Evolutionary conservation across 306 rosid species (phyloP), one percentile per base, ranked within the genome.

Genomic region (Begonia loranthoides): DNA sequence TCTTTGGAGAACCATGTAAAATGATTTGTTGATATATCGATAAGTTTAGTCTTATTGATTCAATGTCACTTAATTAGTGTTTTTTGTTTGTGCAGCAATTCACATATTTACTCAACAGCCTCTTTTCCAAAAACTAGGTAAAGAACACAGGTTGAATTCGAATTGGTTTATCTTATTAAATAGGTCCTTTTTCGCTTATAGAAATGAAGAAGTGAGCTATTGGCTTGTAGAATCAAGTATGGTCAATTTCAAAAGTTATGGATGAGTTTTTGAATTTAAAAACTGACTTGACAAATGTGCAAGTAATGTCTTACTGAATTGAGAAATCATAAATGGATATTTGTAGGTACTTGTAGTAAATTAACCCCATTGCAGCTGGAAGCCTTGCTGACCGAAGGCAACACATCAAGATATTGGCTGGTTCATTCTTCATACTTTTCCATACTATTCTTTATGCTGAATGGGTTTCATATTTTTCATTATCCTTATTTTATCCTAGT

Each of bases 321-420:
- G 36, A 28, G 36, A 28, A 28, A 28, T 28, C 36, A 28, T 28
- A 7, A 4, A 7, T 28, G 36, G 36, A 28, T 28, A 2, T 7
- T 28, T 28, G 9, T 57, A 89, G 95, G 83, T 68, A 58, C 79
- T 52, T 71, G 66, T 41, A 67, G 49, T 70, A 85, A 82, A 51
- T 73, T 90, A 58, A 90, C 97, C 64, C 97, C 97, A 24, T 64
- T 90, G 75, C 83, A 85, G 65, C 64, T 90, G 74, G 97, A 90
- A 80, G 57, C 87, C 66, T 55, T 79, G 76, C 75, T 90, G 66
- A 85, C 83, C 2, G 97, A 90, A 69, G 94, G 94, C 62, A 85
- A 65, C 67, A 78, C 82, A 41, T 64, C 97, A 38, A 77, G 70
- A 69, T 70, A 66, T 55, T 82, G 94, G 95, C 87, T 85, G 95